Evolutionary conservation across 441 rosid species (phyloP).

Genomic region (Corymbia calophylla): DNA sequence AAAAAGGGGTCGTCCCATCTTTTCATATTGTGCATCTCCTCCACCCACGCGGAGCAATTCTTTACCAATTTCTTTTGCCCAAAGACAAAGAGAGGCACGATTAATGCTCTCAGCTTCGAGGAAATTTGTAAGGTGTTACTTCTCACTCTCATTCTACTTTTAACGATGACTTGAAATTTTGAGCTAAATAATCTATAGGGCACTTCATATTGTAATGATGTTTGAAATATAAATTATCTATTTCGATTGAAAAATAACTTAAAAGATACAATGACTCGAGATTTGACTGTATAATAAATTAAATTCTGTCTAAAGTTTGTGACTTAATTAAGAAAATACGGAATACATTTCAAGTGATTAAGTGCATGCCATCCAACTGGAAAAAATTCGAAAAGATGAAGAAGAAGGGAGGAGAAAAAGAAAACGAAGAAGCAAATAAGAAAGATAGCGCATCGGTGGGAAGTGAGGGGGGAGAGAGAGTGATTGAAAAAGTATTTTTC

Average conservation of each 20-base stretch:
- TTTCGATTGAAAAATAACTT: neutral
- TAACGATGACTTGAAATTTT: accelerated
- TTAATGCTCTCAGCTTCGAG: neutral
- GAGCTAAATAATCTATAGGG: accelerated
- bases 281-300: neutral
- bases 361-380: too few species aligned
- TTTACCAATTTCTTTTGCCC: neutral
- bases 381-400: too few species aligned
- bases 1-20: neutral
- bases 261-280: accelerated
- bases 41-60: neutral
- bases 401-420: too few species aligned
- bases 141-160: neutral
- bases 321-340: too few species aligned
- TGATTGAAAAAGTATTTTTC: too few species aligned
- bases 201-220: neutral
- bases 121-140: neutral
- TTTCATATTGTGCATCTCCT: neutral
- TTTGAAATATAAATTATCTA: neutral
- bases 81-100: neutral
- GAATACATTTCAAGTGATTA: too few species aligned
- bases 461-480: too few species aligned
- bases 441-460: too few species aligned
- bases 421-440: too few species aligned
- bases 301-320: too few species aligned